A percentile compares a stretch with the other conserved stretches of the same genome.
These are phyloP conservation scores for Saccharomycopsis amapae DNA, from an alignment of 805 yeast species.

Conservation along the genomic window DNA sequence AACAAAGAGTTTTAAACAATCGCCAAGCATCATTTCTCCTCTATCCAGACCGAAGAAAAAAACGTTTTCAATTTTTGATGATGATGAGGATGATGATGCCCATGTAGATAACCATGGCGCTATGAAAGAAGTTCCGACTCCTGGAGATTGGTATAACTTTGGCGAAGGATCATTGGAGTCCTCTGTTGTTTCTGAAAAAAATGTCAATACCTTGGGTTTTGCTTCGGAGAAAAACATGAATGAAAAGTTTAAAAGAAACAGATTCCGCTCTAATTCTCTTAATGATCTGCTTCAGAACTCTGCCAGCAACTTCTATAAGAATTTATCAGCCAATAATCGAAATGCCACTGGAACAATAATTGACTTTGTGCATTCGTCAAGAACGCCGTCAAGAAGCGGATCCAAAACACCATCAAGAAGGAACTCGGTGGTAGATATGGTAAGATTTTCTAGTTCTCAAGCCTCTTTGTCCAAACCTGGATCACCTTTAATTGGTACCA, in stretches of 20 bases:
- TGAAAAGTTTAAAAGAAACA: background rate
- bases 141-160: background rate
- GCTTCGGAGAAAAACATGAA: background rate
- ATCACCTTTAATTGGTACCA: constrained; percentile 7
- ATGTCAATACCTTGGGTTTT: background rate
- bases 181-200: background rate
- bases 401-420: background rate
- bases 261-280: constrained; percentile 17
- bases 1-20: no score
- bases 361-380: background rate
- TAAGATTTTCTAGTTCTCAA: constrained; percentile 8
- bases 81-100: no score
- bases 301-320: background rate
- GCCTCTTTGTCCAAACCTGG: constrained; percentile 10
- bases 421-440: background rate
- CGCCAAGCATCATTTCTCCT: no score
- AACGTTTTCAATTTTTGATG: no score
- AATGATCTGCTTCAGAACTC: background rate
- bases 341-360: background rate
- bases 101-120: no score
- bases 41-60: no score
- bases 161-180: background rate
- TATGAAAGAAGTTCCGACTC: background rate
- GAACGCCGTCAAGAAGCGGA: background rate
- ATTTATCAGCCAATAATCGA: background rate